phyloP scores from a whole-genome alignment of 257 asterid genomes.

The Lavandula angustifolia region DNA sequence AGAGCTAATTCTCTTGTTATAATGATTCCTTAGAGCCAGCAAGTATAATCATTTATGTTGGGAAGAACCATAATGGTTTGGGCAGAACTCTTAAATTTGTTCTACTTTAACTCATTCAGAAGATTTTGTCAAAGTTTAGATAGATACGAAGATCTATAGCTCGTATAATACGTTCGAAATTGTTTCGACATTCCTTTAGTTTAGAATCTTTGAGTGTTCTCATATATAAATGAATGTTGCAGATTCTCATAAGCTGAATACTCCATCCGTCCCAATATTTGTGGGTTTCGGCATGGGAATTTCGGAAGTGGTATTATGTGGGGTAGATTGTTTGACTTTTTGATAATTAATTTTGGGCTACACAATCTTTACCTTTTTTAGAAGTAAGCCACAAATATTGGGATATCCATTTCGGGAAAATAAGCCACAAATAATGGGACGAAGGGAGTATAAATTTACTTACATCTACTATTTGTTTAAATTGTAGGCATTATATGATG shows the following conservation, averaged over 20 bases:
- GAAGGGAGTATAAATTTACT: slow-evolving; percentile 27
- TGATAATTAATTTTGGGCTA: no score
- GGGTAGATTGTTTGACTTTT: no score
- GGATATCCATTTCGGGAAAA: no score
- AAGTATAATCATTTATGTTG: background rate
- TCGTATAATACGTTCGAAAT: background rate
- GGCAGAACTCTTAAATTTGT: background rate
- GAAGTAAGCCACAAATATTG: no score
- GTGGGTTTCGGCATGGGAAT: no score
- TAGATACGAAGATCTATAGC: background rate
- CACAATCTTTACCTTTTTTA: no score
- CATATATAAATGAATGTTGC: background rate
- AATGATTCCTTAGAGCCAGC: background rate
- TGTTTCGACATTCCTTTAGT: background rate
- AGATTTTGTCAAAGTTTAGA: slow-evolving; percentile 10
- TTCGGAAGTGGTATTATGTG: no score
- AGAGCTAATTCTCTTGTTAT: background rate
- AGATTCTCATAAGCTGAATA: slow-evolving; percentile 3
- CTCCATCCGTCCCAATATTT: no score
- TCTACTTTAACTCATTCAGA: background rate
- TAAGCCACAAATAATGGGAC: no score
- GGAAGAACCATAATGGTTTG: background rate
- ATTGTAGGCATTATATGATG: slow-evolving; percentile 69
- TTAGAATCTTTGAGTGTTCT: slow-evolving; percentile 6
- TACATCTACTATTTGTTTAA: slow-evolving; percentile 18